Base-by-base conservation (phyloP, 2,329 filamentous ascomycete genomes). In the Lachnellula willkommii region DNA sequence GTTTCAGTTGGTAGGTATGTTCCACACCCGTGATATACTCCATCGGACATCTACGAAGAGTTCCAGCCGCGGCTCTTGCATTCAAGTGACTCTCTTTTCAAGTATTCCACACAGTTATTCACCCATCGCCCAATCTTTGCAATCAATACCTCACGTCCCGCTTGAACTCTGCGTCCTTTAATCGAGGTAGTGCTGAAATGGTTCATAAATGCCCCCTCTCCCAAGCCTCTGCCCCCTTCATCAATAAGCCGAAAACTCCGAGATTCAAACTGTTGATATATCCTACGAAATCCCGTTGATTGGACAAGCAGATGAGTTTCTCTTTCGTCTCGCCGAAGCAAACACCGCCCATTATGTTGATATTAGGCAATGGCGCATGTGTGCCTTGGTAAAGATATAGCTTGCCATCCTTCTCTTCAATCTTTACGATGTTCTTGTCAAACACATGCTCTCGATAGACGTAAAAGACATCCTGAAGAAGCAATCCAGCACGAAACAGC, bases 381-480 rank as follows among this genome's bases (percentile, higher is more conserved):
- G 3, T n/a, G 12, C 40, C 40, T 43, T 43, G 3, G 17, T 43
- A 7, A 8, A 43, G n/a, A 43, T n/a, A 7, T 8, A 43, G 12
- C 40, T 43, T 43, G 3, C 5, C 40, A 43, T 43, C 47, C 49
- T 24, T 46, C 1, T 54, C 20, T 15, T 59, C 50, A 20, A 61
- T 48, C n/a, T 32, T 46, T 4, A 20, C 37, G 17, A 57, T 52
- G 4, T 22, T 12, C 24, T 47, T 52, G 3, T 58, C 42, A 20
- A 56, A 60, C 11, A 55, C n/a, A 14, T 28, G 37, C 22, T 53
- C 39, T 4, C 57, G 47, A 49, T 53, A 62, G 8, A 37, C 15
- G 36, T 57, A 53, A 32, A 58, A 55, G 1, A 58, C 47, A 7
- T 53, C 50, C 9, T 58, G 55, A 2, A 60, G 47, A 2, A 50